Evolutionary conservation across 106 monocot genomes (phyloP), one percentile per base, ranked within the genome.

Genomic region (Posidonia australis): DNA sequence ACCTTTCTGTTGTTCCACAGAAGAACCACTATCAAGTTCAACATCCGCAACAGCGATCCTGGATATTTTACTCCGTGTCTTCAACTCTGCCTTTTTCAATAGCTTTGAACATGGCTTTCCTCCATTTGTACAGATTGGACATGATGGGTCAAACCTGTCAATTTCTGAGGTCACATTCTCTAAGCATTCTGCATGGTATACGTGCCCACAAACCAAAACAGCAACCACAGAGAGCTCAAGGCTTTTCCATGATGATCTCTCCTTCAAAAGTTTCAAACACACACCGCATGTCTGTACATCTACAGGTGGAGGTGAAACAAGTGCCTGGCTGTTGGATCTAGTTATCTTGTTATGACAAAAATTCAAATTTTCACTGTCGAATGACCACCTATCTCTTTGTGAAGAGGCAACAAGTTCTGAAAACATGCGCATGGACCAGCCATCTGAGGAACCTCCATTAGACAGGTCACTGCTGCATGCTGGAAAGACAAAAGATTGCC

Each of bases 361-460:
- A 22, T 45, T 48, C 10, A 57, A 17, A 23, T 62, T 86, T 31
- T 84, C 79, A 65, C 64, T 77, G 9, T 82, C 84, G 46, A 78
- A 80, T 3, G 89, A 89, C 79, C 79, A 83, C 44, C 79, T 73
- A 28, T 86, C 86, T 69, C 78, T 76, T 13, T 82, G 80, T 5
- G 94, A 96, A 36, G 84, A 78, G 3, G 89, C 72, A 19, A 96
- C 73, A 10, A 96, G 80, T 65, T 96, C 86, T 31, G 94, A 80
- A 74, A 90, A 96, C n/a, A 81, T 75, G 45, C 78, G 82, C 88
- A 84, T 82, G 23, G 94, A 87, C 94, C 90, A 96, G 16, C 80
- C 77, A 71, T 96, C 86, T 32, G 86, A 93, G 21, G 88, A 83
- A 18, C 74, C 87, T 71, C 70, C 77, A 26, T 65, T 45, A 27